Evolutionary conservation across 306 rosid species (phyloP).

Genomic region (Rubus idaeus): DNA sequence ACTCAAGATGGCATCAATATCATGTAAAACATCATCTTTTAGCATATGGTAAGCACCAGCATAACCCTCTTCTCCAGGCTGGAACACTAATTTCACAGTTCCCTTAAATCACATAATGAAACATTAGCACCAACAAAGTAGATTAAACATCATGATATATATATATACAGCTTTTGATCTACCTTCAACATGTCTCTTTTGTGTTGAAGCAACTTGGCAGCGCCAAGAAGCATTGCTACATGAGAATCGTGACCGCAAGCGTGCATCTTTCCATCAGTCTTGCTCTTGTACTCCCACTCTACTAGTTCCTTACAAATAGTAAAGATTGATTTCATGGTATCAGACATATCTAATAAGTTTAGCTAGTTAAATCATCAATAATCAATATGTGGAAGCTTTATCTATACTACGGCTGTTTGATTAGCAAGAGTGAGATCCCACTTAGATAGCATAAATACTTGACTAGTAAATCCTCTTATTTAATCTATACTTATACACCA

Average conservation of each 20-base stretch:
- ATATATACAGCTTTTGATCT: not conserved
- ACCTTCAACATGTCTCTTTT: slow-evolving; percentile 15
- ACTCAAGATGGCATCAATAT: slow-evolving; percentile 38
- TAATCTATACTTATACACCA: not conserved
- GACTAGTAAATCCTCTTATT: too few species aligned
- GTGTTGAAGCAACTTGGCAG: slow-evolving; percentile 47
- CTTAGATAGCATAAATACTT: too few species aligned
- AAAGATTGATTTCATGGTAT: not conserved
- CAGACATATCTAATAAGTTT: not conserved
- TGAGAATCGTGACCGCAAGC: slow-evolving; percentile 58
- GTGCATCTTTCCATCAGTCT: slow-evolving; percentile 48
- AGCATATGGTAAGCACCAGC: slow-evolving; percentile 53
- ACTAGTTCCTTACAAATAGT: slow-evolving; percentile 36
- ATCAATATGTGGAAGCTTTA: not conserved
- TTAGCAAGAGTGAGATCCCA: too few species aligned
- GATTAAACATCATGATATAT: not conserved
- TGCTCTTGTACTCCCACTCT: slow-evolving; percentile 55
- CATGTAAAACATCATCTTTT: slow-evolving; percentile 28
- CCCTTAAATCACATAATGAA: slow-evolving; percentile 27
- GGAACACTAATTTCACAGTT: slow-evolving; percentile 47
- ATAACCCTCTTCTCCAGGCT: slow-evolving; percentile 44
- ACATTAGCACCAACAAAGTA: not conserved
- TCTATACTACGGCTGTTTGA: too few species aligned
- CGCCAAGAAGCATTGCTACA: slow-evolving; percentile 56
- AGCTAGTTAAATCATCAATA: not conserved